Evolutionary conservation across 257 asterid genomes (phyloP), one percentile per base, ranked within the genome.

Genomic region (Solanum paucissectum): DNA sequence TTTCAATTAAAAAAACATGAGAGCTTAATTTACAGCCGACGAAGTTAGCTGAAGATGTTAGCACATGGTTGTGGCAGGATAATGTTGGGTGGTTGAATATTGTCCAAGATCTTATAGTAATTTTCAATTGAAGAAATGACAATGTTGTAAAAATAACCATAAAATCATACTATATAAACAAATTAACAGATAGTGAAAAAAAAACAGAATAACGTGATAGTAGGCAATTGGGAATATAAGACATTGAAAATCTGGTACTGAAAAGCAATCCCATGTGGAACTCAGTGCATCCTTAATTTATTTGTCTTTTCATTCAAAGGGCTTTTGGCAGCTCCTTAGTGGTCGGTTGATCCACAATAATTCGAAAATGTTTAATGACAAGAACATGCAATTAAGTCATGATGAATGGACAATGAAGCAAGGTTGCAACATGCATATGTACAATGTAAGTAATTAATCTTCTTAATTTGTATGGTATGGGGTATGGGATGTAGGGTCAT

Each of bases 41-140:
- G 34, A 62, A 81, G n/a, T 71, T 71, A 81, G 40, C 42, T 44
- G 27, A 44, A 81, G 25, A 81, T 81, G 85, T 29, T 81, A 81
- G 44, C 85, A 82, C 69, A 32, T 82, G 85, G 85, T 46, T 82
- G 4, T 82, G 85, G 32, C 85, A 82, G 85, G 85, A 82, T 82
- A 82, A 82, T 82, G 85, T 82, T 49, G 85, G 66, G 85, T 81
- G 62, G 37, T 42, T 79, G 64, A 25, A 79, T 11, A n/a, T 23
- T 62, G 33, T 14, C 68, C 20, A 29, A 81, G 20, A 29, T 82
- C 14, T 82, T 82, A 77, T 77, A 77, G 62, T 77, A 8, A 81
- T 81, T 68, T 60, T 46, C 42, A 16, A 69, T 27, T 68, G 12
- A 68, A 29, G 27, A 81, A 81, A 81, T 81, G 25, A 27, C 42